Base-by-base conservation (phyloP, 495 filamentous ascomycete species). In the Tuber calosporum region DNA sequence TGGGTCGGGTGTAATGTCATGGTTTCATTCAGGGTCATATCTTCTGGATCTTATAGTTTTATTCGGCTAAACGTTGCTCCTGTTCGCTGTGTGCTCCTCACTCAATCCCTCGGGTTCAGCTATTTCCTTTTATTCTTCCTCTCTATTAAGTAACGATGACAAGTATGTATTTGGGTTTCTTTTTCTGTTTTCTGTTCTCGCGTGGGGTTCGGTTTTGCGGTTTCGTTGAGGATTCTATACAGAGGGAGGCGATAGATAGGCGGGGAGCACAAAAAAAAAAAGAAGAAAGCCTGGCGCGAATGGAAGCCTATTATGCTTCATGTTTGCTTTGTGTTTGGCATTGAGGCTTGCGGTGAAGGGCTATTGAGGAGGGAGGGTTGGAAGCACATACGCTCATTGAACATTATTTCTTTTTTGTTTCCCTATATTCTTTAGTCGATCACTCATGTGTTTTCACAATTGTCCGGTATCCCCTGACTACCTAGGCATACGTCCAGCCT, bases 1-100 rank as follows among this genome's bases (percentile, higher is more conserved):
- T 79, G 77, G 73, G 77, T 79, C 30, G 77, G 77, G 77, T 79
- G 70, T 79, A 79, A 79, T 79, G 76, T 75, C 77, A 79, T 36
- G 73, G 77, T 79, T 77, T 79, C 77, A 79, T 79, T 79, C 68
- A 69, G 74, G 77, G 73, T 79, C 70, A 79, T 75, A 48, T 75
- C 71, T 67, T 79, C 69, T 75, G 76, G 73, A 75, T 79, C 73
- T 79, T 75, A 70, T 72, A 62, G 26, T 62, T 62, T 62, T 34
- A 62, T 62, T 62, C 11, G 6, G 45, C 66, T 19, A 42, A 69
- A 19, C 48, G 7, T 19, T 67, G 36, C 13, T 37, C 42, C 67
- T 69, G 26, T 9, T 22, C 43, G 67, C 66, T 78, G 37, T 72
- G 42, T 39, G 67, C 66, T 67, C 70, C 34, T 48, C 53, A 70